Percentiles rank a stretch among this genome's conserved stretches.
phyloP scores from a whole-genome alignment of 2,329 filamentous ascomycete species.

The Sclerotinia sclerotiorum region DNA sequence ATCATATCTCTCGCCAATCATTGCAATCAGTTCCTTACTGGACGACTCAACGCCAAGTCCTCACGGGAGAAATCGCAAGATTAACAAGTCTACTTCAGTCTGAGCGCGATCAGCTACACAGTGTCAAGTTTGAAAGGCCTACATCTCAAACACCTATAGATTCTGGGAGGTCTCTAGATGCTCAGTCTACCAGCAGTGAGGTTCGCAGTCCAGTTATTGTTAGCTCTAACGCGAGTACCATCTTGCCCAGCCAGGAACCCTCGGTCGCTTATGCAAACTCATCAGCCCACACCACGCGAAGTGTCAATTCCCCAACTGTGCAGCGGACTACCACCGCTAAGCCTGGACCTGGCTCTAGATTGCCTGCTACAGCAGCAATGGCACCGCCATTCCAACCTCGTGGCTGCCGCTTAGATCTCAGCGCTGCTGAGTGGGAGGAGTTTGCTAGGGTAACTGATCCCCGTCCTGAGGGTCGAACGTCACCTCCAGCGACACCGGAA shows the following conservation, averaged over 20 bases:
- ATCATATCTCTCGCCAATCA: constrained; percentile 53
- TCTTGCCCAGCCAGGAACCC: background rate
- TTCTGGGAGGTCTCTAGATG: background rate
- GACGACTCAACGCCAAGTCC: constrained; percentile 45
- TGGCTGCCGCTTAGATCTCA: constrained; percentile 12
- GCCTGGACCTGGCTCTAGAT: constrained; percentile 17
- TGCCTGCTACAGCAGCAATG: constrained; percentile 40
- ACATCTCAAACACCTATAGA: background rate
- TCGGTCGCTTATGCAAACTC: background rate
- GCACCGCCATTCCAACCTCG: constrained; percentile 42
- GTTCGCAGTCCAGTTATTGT: background rate
- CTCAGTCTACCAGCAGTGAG: background rate
- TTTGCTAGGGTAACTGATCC: constrained; percentile 15
- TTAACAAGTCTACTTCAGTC: constrained; percentile 8
- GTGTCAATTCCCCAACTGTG: background rate
- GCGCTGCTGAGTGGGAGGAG: constrained; percentile 16
- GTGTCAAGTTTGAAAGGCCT: background rate
- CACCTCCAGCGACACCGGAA: constrained; percentile 23
- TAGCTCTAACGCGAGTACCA: background rate
- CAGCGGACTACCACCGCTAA: background rate
- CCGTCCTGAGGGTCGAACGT: constrained; percentile 18
- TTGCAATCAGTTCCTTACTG: constrained; percentile 51
- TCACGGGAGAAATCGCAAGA: constrained; percentile 40
- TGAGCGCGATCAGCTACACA: background rate
- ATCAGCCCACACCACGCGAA: constrained; percentile 1